These are phyloP conservation scores for Plasmodium blacklocki DNA, from an alignment of 169 alveolate genomes.

Conservation along the genomic window DNA sequence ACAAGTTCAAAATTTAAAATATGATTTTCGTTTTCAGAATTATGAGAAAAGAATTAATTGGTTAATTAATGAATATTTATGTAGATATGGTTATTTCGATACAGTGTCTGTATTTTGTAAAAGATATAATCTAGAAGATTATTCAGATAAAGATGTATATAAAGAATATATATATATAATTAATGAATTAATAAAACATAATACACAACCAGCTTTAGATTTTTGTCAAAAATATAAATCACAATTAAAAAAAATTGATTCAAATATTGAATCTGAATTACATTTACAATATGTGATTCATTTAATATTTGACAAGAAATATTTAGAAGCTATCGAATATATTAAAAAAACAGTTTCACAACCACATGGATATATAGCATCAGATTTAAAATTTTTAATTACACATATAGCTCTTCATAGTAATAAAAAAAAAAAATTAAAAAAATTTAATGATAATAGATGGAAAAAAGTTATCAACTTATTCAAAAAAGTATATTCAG, in stretches of 20 bases:
- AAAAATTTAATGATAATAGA: conserved; percentile 22
- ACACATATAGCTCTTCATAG: conserved; percentile 40
- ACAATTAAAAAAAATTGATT: conserved; percentile 67
- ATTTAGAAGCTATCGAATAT: conserved; percentile 71
- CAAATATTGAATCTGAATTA: conserved; percentile 76
- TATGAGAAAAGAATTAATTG: conserved; percentile 73
- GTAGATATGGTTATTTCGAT: conserved; percentile 52
- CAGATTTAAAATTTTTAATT: conserved; percentile 32
- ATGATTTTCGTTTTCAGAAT: conserved; percentile 42
- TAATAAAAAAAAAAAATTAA: neutral
- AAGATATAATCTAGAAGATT: conserved; percentile 47
- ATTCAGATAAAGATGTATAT: conserved; percentile 67
- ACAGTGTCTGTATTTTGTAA: conserved; percentile 39
- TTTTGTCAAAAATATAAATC: conserved; percentile 71
- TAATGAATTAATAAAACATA: conserved; percentile 28
- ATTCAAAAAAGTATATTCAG: conserved; percentile 49
- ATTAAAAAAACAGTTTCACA: conserved; percentile 27
- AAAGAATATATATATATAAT: conserved; percentile 48
- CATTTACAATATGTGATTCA: conserved; percentile 77
- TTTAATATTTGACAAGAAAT: conserved; percentile 59
- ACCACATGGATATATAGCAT: conserved; percentile 3
- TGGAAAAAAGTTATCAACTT: conserved; percentile 47
- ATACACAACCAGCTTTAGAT: conserved; percentile 65
- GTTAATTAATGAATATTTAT: conserved; percentile 57
- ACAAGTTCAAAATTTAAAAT: conserved; percentile 59